Evolutionary conservation across 164 flowering plant genomes (phyloP).

Genomic region (Annona cherimola): DNA sequence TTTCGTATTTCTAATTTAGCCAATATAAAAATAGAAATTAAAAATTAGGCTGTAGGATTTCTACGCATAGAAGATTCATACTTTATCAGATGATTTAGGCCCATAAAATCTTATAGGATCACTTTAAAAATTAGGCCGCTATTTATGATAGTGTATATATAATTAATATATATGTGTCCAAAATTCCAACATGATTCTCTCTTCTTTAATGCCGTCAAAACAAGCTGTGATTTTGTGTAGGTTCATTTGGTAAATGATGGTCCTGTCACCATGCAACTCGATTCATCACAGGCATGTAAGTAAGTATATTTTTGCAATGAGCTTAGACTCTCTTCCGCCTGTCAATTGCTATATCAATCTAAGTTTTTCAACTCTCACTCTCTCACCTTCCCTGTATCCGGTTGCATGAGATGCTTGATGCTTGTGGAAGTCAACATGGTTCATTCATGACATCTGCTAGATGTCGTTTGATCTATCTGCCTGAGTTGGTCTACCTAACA

Average conservation of each 20-base stretch:
- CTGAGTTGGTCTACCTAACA: not conserved
- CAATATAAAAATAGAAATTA: no score
- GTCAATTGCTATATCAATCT: not conserved
- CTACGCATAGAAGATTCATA: no score
- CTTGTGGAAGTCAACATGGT: not conserved
- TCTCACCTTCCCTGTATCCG: not conserved
- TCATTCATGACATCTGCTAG: not conserved
- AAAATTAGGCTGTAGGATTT: no score
- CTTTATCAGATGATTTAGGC: no score
- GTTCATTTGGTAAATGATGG: constrained; percentile 92
- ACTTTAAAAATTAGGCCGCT: no score
- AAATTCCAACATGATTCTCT: not conserved
- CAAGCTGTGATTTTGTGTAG: constrained; percentile 23
- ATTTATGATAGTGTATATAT: no score
- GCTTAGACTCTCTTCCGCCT: not conserved
- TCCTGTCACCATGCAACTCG: constrained; percentile 97
- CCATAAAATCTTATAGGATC: no score
- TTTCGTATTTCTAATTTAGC: no score
- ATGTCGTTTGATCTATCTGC: not conserved
- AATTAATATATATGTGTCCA: no score
- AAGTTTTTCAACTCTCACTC: not conserved
- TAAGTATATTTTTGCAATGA: constrained; percentile 26
- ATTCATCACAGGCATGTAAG: constrained; percentile 60
- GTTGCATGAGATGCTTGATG: no score
- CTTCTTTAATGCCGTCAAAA: not conserved